These are phyloP conservation scores for Eucalyptus pauciflora DNA, from an alignment of 345 rosid species.

Conservation along the genomic window DNA sequence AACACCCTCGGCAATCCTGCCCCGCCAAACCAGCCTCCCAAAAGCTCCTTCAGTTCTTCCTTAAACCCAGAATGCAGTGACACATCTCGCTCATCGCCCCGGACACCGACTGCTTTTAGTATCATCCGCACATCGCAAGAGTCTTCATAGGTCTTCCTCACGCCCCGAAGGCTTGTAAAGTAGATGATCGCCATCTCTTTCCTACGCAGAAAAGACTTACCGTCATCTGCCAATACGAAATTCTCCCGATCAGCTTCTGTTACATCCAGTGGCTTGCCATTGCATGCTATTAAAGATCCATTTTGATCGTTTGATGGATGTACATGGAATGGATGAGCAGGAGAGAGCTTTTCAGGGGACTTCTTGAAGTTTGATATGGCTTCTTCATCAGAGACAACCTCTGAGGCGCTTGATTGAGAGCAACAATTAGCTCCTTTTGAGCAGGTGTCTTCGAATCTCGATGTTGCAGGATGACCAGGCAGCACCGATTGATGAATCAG, in stretches of 20 bases:
- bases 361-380: slow-evolving; percentile 42
- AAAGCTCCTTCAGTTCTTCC: slow-evolving; percentile 55
- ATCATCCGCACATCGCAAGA: slow-evolving; percentile 58
- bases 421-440: background rate
- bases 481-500: background rate
- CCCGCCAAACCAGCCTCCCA: slow-evolving; percentile 20
- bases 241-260: background rate
- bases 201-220: background rate
- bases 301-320: background rate
- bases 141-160: slow-evolving; percentile 78
- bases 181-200: slow-evolving; percentile 52
- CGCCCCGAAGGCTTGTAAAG: slow-evolving; percentile 72
- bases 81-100: slow-evolving; percentile 70
- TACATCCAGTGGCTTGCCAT: background rate
- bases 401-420: background rate
- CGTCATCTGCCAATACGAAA: background rate
- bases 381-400: slow-evolving; percentile 44
- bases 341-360: slow-evolving; percentile 41
- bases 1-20: slow-evolving; percentile 63
- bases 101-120: slow-evolving; percentile 40
- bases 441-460: slow-evolving; percentile 8
- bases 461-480: slow-evolving; percentile 8
- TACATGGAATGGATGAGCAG: slow-evolving; percentile 35
- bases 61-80: slow-evolving; percentile 86
- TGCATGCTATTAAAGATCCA: background rate